Evolutionary conservation across 1,284 basidiomycete species (phyloP).

Genomic region (Schizophyllum amplum): DNA sequence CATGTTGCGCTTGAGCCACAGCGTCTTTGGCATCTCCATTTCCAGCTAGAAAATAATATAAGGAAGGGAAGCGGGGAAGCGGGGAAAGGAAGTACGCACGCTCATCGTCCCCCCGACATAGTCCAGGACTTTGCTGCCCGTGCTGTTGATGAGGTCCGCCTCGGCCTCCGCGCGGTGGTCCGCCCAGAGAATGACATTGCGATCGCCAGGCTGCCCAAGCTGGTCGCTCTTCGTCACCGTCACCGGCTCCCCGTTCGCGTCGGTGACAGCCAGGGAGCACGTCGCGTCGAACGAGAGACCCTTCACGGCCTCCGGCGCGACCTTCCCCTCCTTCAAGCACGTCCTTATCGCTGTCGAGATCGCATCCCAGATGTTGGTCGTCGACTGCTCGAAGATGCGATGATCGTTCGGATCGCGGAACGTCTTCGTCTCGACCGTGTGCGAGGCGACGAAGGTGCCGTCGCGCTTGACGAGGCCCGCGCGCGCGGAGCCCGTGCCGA

Average conservation of each 20-base stretch:
- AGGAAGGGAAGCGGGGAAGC: not conserved
- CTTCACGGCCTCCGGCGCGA: slow-evolving; percentile 63
- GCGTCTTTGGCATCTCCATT: slow-evolving; percentile 95
- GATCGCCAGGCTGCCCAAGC: slow-evolving; percentile 58
- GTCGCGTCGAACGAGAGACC: slow-evolving; percentile 97
- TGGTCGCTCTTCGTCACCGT: slow-evolving; percentile 68
- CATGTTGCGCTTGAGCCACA: slow-evolving; percentile 95
- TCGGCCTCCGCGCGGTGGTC: slow-evolving; percentile 93
- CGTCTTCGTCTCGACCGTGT: slow-evolving; percentile 73
- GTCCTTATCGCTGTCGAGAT: slow-evolving; percentile 66
- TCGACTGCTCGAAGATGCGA: slow-evolving; percentile 93
- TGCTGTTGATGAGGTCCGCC: slow-evolving; percentile 84
- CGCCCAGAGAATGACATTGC: slow-evolving; percentile 89
- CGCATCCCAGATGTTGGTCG: slow-evolving; percentile 79
- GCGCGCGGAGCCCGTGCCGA: slow-evolving; percentile 91
- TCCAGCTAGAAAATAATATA: slow-evolving; percentile 54
- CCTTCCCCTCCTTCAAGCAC: slow-evolving; percentile 56
- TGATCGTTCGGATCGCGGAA: slow-evolving; percentile 82
- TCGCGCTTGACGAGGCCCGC: slow-evolving; percentile 75
- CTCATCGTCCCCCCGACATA: slow-evolving; percentile 98
- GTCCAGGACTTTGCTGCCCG: slow-evolving; percentile 79
- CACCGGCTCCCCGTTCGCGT: slow-evolving; percentile 69
- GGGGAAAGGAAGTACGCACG: slow-evolving; percentile 31
- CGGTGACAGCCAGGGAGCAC: slow-evolving; percentile 87
- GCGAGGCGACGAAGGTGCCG: slow-evolving; percentile 75